Evolutionary conservation across 2,329 filamentous ascomycete genomes (phyloP), one percentile per base, ranked within the genome.

Genomic region (Claviceps sorghi): DNA sequence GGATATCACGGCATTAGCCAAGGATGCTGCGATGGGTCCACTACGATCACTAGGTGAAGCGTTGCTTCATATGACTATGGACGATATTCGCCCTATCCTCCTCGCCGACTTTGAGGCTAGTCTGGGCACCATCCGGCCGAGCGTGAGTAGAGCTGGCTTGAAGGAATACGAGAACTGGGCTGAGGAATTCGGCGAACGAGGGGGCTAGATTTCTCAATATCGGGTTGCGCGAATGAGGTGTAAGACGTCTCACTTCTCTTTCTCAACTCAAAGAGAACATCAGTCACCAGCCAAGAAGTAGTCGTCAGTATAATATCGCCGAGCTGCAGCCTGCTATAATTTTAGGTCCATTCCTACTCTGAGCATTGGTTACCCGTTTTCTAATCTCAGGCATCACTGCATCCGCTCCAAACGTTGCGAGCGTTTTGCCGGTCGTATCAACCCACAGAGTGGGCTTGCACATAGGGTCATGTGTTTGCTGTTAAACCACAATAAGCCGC

Each of bases 1-100:
- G 2, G 93, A 98, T 62, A 95, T 98, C 58, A 97, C 93, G 22
- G 90, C 93, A 1, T 74, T 98, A 9, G 93, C 93, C 8, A 98
- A 98, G 69, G 93, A 98, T 64, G 93, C 93, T 9, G 93, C 93
- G 2, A 98, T 98, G 93, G 91, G 93, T 0, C 93, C 93, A 0
- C 72, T 98, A 13, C 80, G 93, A 34, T 91, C 88, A 51, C 73
- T 97, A 2, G 93, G 93, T 29, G 93, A 97, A 65, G 88, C 86
- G 42, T 72, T 98, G 32, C 74, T 98, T 36, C 83, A 87, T 58
- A 97, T 94, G 76, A 86, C 85, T 0, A 95, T 93, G 79, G 93
- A 98, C 55, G 82, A 97, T 59, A 97, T 98, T 59, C 78, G 90
- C 13, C 84, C 90, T 0, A 97, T 98, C 55, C 77, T 78, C 51